phyloP scores from a whole-genome alignment of 106 monocot species.

The Platanthera zijinensis region DNA sequence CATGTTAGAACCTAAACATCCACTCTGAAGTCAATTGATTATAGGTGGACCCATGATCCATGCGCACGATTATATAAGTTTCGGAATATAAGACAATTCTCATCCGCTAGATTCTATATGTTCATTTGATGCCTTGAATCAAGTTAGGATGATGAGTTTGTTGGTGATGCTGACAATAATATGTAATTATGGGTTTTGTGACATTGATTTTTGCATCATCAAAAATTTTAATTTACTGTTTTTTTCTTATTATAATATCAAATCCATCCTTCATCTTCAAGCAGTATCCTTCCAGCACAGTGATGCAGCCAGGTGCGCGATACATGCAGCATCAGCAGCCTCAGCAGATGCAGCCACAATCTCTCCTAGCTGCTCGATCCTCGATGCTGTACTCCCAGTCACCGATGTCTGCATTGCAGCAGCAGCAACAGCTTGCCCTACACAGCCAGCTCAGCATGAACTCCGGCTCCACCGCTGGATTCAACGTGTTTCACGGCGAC shows the following conservation, averaged over 20 bases:
- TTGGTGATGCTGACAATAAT: no score
- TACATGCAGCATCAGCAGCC: slow-evolving; percentile 68
- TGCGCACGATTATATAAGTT: no score
- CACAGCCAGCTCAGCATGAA: slow-evolving; percentile 59
- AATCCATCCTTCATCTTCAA: not conserved
- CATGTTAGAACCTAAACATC: no score
- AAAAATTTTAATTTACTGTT: not conserved
- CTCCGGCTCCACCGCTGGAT: slow-evolving; percentile 38
- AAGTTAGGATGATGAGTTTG: no score
- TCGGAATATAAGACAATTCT: no score
- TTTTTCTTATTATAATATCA: no score
- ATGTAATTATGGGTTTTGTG: no score
- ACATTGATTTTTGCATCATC: not conserved
- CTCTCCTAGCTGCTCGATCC: slow-evolving; percentile 63
- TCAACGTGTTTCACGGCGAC: slow-evolving; percentile 68
- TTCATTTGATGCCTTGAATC: no score
- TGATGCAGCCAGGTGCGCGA: slow-evolving; percentile 49
- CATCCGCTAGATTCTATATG: no score
- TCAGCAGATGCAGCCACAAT: slow-evolving; percentile 50
- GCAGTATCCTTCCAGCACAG: slow-evolving; percentile 61
- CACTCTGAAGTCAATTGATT: no score
- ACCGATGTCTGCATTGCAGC: slow-evolving; percentile 53
- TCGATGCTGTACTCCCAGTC: slow-evolving; percentile 68
- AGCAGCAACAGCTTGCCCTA: slow-evolving; percentile 35
- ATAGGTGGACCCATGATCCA: no score